Evolutionary conservation across 2,329 filamentous ascomycete genomes (phyloP), one percentile per base, ranked within the genome.

Genomic region (Clarireedia homoeocarpa): DNA sequence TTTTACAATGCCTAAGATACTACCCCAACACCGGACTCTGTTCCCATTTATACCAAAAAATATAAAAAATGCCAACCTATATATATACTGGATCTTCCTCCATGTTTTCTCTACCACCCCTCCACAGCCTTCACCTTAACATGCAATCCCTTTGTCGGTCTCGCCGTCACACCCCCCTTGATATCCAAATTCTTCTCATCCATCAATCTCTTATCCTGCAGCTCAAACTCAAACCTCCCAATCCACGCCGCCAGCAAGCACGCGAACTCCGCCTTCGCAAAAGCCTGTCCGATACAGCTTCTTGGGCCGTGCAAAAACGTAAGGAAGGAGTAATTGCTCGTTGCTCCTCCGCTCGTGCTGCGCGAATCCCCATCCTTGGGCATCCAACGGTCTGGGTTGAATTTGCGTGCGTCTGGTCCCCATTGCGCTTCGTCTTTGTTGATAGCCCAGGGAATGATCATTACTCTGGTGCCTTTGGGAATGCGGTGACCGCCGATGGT

Each of bases 291-390:
- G 63, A 96, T 96, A 68, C 91, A 96, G 66, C 85, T 88, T 53
- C 91, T 76, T 2, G 91, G 90, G 0, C 91, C 91, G 68, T 95
- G 89, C 57, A 96, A 70, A 72, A 96, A 96, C 0, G 89, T 92
- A 71, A 92, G 69, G 65, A 87, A 85, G 0, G 85, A 81, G 68
- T 86, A 95, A 70, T 92, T 94, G 62, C 79, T 89, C 15, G 77
- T 75, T 1, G 89, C 86, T 7, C 88, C 88, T 6, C 89, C 89
- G 44, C 80, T 82, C 1, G 59, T 55, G 84, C 84, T 4, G 75
- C 62, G 58, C 5, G 59, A 61, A 7, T 67, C 64, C 1, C 45
- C 40, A 7, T 66, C 75, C 34, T 70, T 70, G n/a, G 69, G 73
- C 66, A 86, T 76, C 88, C 88, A 92, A 14, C 89, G 77, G 40